A percentile compares a stretch with the other conserved stretches of the same genome.
Conservation (phyloP, 2,329 filamentous ascomycete species). For the Colletotrichum musicola region DNA sequence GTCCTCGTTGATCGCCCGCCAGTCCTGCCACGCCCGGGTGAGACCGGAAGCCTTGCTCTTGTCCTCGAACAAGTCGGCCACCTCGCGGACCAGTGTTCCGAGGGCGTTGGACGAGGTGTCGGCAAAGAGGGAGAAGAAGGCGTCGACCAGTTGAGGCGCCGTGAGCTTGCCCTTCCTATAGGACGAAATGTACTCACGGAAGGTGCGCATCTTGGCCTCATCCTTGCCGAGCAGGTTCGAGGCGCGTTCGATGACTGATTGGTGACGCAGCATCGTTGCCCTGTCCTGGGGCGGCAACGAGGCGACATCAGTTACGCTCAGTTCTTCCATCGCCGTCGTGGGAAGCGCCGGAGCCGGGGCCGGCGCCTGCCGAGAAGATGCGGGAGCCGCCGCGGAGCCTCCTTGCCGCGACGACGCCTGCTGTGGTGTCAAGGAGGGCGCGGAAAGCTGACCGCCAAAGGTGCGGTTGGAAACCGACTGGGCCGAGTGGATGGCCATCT, state of each 20-base stretch:
- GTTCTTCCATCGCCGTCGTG: constrained; percentile 59
- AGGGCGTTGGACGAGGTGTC: constrained; percentile 84
- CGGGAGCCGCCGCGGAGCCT: constrained; percentile 10
- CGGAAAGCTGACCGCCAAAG: constrained; percentile 87
- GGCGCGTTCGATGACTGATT: constrained; percentile 87
- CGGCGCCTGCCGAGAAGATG: constrained; percentile 29
- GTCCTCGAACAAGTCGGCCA: constrained; percentile 93
- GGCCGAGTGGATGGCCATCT: constrained; percentile 90
- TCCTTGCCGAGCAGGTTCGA: constrained; percentile 85
- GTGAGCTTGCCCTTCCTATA: constrained; percentile 79
- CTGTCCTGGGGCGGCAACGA: constrained; percentile 81
- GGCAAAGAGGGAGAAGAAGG: constrained; percentile 85
- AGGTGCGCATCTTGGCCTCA: constrained; percentile 77
- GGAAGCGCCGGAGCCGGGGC: constrained; percentile 32
- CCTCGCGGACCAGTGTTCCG: constrained; percentile 89
- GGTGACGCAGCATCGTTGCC: constrained; percentile 83
- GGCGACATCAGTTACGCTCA: constrained; percentile 63
- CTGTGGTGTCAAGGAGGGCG: constrained; percentile 54
- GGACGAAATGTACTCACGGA: constrained; percentile 83
- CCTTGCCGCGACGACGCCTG: constrained; percentile 44
- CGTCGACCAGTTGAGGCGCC: constrained; percentile 83
- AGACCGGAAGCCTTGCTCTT: constrained; percentile 78
- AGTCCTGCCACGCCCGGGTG: constrained; percentile 91
- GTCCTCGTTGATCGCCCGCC: constrained; percentile 95
- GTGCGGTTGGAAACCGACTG: constrained; percentile 83